Evolutionary conservation across 2,329 filamentous ascomycete species (phyloP).

Genomic region (Trichoderma guizhouense): DNA sequence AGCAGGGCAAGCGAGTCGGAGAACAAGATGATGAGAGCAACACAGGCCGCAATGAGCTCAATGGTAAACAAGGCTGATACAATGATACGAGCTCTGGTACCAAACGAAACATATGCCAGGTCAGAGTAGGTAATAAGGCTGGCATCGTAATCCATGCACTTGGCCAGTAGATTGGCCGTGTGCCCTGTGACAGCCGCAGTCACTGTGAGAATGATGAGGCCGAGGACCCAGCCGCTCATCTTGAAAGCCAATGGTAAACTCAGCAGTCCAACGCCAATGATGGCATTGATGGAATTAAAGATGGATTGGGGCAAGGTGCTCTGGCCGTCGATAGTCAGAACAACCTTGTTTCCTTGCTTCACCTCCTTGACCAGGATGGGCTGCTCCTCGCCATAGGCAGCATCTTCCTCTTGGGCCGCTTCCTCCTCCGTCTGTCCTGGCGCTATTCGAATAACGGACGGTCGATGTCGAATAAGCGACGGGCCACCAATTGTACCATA

Average conservation of each 20-base stretch:
- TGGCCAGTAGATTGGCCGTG: conserved; percentile 79
- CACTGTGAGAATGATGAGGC: conserved; percentile 69
- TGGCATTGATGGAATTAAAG: conserved; percentile 92
- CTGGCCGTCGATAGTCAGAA: conserved; percentile 83
- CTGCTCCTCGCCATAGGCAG: conserved; percentile 58
- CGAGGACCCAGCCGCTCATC: conserved; percentile 85
- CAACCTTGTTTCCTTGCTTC: conserved; percentile 80
- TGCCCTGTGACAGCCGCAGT: conserved; percentile 77
- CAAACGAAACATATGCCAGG: conserved; percentile 86
- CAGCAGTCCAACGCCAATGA: conserved; percentile 86
- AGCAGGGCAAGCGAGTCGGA: conserved; percentile 81
- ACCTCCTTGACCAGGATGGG: conserved; percentile 85
- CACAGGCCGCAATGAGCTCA: conserved; percentile 82
- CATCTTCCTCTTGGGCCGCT: conserved; percentile 23
- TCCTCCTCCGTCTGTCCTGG: conserved; percentile 24
- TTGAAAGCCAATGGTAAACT: conserved; percentile 84
- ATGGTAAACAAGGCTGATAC: conserved; percentile 85
- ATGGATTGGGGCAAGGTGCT: conserved; percentile 94
- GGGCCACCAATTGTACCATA: conserved; percentile 51
- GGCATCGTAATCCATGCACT: conserved; percentile 81
- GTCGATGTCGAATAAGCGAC: conserved; percentile 32
- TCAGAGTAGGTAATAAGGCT: conserved; percentile 93
- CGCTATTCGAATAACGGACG: conserved; percentile 45
- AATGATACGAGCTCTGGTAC: conserved; percentile 72
- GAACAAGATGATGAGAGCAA: conserved; percentile 89